Evolutionary conservation across 805 yeast genomes (phyloP).

Genomic region (Wickerhamomyces bovis): DNA sequence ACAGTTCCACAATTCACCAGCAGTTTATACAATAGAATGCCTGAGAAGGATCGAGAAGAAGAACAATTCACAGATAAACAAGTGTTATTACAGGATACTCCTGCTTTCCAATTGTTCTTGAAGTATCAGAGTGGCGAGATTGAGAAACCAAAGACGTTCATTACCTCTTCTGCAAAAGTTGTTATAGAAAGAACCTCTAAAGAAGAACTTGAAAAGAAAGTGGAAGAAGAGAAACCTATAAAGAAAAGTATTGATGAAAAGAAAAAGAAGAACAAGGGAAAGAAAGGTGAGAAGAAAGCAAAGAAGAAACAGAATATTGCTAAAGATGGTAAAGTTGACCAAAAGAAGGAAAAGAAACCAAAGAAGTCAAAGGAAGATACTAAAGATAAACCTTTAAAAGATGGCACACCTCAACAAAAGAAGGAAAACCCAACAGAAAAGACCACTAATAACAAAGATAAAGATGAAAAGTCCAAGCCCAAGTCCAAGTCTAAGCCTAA

Average conservation of each 20-base stretch:
- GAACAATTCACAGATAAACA: not conserved
- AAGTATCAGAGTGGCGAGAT: conserved; percentile 17
- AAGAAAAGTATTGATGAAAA: not conserved
- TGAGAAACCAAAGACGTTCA: conserved; percentile 13
- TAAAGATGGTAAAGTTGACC: not conserved
- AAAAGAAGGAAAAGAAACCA: not conserved
- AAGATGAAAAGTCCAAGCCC: not conserved
- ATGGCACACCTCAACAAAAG: not conserved
- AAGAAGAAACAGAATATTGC: conserved; percentile 1
- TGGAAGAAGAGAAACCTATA: not conserved
- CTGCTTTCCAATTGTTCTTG: conserved; percentile 18
- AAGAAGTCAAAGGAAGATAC: not conserved
- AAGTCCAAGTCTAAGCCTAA: no score
- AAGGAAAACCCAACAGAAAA: not conserved
- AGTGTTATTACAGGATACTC: conserved; percentile 13
- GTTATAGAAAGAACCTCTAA: not conserved
- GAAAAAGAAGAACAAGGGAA: not conserved
- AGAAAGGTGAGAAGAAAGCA: conserved; percentile 1
- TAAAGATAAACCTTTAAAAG: not conserved
- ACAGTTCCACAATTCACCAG: conserved; percentile 31
- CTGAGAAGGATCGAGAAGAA: conserved; percentile 1
- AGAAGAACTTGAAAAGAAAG: conserved; percentile 2
- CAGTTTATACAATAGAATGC: conserved; percentile 30
- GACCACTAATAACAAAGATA: not conserved
- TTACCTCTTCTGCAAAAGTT: not conserved